phyloP scores from a whole-genome alignment of 2,329 filamentous ascomycete species.

The Colletotrichum graminicola region DNA sequence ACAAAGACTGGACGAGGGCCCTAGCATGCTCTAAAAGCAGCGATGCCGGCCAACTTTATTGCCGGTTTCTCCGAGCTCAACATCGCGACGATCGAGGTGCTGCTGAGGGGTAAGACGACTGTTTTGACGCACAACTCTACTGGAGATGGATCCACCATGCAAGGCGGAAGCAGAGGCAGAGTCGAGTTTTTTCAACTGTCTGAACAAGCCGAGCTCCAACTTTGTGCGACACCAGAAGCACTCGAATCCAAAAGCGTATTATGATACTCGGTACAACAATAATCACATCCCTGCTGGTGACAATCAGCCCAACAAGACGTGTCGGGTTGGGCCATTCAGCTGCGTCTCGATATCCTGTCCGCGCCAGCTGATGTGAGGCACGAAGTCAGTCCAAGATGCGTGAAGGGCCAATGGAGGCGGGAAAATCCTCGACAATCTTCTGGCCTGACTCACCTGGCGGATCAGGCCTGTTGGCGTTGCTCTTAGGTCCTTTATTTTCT shows the following conservation, averaged over 20 bases:
- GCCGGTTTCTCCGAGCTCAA: not conserved
- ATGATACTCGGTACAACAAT: not conserved
- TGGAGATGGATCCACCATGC: slow-evolving; percentile 2
- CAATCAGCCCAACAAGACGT: not conserved
- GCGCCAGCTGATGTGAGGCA: slow-evolving; percentile 26
- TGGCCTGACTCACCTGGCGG: slow-evolving; percentile 34
- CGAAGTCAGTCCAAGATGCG: not conserved
- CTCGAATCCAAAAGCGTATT: not conserved
- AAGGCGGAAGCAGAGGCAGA: not conserved
- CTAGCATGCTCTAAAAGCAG: slow-evolving; percentile 23
- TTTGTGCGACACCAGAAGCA: slow-evolving; percentile 12
- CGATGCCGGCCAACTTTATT: not conserved
- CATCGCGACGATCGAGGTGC: not conserved
- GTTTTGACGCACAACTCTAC: slow-evolving; percentile 15
- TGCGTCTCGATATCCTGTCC: slow-evolving; percentile 16
- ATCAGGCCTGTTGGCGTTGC: slow-evolving; percentile 11
- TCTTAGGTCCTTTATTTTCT: slow-evolving; percentile 2
- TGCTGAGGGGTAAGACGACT: not conserved
- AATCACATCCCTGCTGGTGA: not conserved
- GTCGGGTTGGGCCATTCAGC: not conserved
- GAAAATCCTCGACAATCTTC: slow-evolving; percentile 35
- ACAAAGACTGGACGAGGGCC: slow-evolving; percentile 20
- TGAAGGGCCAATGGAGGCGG: slow-evolving; percentile 17
- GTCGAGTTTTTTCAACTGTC: not conserved
- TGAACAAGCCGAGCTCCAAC: not conserved